Conservation (phyloP, 352 stramenopile genomes). For the Pythium vanterpoolii region DNA sequence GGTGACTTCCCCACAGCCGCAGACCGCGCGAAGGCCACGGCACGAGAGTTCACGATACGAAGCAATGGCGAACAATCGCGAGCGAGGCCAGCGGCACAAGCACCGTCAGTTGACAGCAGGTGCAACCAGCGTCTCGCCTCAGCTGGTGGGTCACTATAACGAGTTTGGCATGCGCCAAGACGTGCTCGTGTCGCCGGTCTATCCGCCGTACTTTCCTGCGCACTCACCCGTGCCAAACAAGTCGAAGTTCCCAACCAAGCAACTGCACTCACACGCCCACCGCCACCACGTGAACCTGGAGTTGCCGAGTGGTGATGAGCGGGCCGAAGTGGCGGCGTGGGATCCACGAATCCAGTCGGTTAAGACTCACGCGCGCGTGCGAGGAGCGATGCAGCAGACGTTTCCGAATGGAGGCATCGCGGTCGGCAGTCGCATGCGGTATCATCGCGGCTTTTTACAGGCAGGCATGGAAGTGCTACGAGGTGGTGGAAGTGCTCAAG, state of each 20-base stretch:
- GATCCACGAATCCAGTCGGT: not conserved
- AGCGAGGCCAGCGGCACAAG: constrained; percentile 1
- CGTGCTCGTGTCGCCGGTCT: constrained; percentile 53
- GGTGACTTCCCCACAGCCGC: constrained; percentile 25
- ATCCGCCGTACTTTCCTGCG: constrained; percentile 45
- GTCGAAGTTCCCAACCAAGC: constrained; percentile 13
- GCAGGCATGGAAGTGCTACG: constrained; percentile 62
- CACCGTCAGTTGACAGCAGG: constrained; percentile 10
- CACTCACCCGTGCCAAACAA: constrained; percentile 8
- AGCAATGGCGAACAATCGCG: constrained; percentile 1
- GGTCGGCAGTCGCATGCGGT: constrained; percentile 23
- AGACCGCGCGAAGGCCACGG: constrained; percentile 5
- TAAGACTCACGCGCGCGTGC: not conserved
- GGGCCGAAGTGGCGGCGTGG: not conserved
- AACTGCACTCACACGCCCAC: not conserved
- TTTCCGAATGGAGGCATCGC: not conserved
- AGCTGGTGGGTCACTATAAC: constrained; percentile 65
- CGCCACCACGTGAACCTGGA: constrained; percentile 6
- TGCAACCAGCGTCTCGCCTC: constrained; percentile 8
- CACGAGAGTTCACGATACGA: not conserved
- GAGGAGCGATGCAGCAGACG: too few species aligned
- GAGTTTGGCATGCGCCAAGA: constrained; percentile 59
- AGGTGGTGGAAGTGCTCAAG: constrained; percentile 4
- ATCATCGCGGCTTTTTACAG: constrained; percentile 53
- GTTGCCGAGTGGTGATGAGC: constrained; percentile 2